A percentile compares a stretch with the other conserved stretches of the same genome.
Evolutionary conservation across 2,329 filamentous ascomycete species (phyloP).

Genomic region (Colletotrichum aenigma): DNA sequence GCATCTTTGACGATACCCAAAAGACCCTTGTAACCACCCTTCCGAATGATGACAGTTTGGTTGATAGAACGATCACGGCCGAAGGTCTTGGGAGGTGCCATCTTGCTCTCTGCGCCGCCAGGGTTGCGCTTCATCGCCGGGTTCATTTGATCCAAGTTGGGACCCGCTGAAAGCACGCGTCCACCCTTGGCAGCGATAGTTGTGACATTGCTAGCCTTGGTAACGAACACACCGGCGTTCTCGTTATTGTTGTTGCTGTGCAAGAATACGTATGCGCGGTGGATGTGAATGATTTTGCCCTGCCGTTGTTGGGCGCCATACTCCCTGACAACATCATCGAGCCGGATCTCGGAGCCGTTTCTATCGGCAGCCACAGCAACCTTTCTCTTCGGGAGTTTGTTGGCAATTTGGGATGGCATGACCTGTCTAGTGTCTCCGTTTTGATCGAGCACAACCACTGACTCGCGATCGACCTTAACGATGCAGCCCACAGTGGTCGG

Average conservation of each 20-base stretch:
- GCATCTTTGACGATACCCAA: slow-evolving; percentile 96
- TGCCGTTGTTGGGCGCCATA: slow-evolving; percentile 82
- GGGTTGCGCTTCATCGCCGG: slow-evolving; percentile 80
- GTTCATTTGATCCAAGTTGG: slow-evolving; percentile 90
- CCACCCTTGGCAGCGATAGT: slow-evolving; percentile 96
- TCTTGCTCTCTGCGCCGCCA: slow-evolving; percentile 55
- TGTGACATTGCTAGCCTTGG: slow-evolving; percentile 81
- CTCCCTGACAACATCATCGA: slow-evolving; percentile 93
- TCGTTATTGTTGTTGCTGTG: slow-evolving; percentile 85
- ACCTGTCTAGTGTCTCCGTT: slow-evolving; percentile 82
- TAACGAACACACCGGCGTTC: slow-evolving; percentile 89
- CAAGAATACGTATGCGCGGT: slow-evolving; percentile 90
- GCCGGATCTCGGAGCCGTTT: slow-evolving; percentile 89
- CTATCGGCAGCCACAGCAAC: slow-evolving; percentile 90
- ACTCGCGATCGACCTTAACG: slow-evolving; percentile 94
- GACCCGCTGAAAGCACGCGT: slow-evolving; percentile 67
- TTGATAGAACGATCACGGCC: slow-evolving; percentile 82
- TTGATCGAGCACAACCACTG: slow-evolving; percentile 87
- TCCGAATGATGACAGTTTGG: slow-evolving; percentile 88
- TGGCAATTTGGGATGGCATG: slow-evolving; percentile 89
- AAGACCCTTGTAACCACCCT: slow-evolving; percentile 89
- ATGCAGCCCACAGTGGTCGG: slow-evolving; percentile 91
- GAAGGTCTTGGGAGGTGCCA: slow-evolving; percentile 76
- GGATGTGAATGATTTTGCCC: slow-evolving; percentile 91
- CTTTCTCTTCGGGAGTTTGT: slow-evolving; percentile 82